Evolutionary conservation across 306 rosid genomes (phyloP).

Genomic region (Pyrus communis): DNA sequence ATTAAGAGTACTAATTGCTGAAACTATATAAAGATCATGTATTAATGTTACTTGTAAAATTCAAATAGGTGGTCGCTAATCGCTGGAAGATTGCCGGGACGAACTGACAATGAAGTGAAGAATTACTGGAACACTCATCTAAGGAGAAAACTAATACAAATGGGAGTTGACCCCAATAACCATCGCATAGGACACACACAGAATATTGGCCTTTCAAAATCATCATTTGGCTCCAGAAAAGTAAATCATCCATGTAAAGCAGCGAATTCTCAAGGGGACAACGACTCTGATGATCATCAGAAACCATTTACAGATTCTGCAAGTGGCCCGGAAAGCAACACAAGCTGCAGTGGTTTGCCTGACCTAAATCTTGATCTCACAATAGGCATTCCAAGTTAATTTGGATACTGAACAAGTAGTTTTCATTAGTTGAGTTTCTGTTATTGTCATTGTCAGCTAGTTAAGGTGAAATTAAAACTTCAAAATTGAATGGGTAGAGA

Average conservation of each 20-base stretch:
- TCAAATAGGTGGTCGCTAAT: conserved; percentile 60
- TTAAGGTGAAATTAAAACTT: not conserved
- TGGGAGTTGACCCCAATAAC: conserved; percentile 66
- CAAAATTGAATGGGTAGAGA: not conserved
- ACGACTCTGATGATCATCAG: conserved; percentile 13
- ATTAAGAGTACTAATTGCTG: not conserved
- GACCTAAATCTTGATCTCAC: conserved; percentile 57
- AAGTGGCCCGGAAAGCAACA: conserved; percentile 10
- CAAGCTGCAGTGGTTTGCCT: not conserved
- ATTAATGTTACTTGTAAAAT: not conserved
- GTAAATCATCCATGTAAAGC: not conserved
- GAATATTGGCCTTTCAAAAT: not conserved
- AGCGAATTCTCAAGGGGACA: conserved; percentile 8
- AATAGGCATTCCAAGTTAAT: conserved; percentile 35
- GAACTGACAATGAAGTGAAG: conserved; percentile 73
- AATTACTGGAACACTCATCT: conserved; percentile 77
- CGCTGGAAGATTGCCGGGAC: conserved; percentile 61
- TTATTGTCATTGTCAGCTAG: not conserved
- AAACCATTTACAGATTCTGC: conserved; percentile 1
- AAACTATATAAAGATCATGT: not conserved
- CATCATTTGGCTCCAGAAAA: not conserved
- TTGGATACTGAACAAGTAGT: not conserved
- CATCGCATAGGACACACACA: conserved; percentile 44
- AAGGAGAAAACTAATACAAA: conserved; percentile 54
- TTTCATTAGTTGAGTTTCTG: not conserved